These are phyloP conservation scores for Leavenworthia alabamica DNA, from an alignment of 345 rosid genomes.

Conservation along the genomic window DNA sequence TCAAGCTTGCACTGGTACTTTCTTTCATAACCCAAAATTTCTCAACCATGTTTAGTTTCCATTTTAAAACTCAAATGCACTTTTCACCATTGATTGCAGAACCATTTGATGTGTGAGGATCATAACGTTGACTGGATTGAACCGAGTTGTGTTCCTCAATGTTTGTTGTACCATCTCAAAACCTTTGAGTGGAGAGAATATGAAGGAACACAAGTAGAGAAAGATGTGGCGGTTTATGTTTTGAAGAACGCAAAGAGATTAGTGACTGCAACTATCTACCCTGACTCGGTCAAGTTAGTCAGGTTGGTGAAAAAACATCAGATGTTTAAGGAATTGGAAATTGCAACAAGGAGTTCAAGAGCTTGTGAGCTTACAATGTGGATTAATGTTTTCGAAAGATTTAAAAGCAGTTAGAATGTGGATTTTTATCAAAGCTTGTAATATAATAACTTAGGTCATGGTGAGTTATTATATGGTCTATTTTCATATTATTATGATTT, in stretches of 20 bases:
- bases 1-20: not conserved
- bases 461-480: too few species aligned
- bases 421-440: not conserved
- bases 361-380: slow-evolving; percentile 2
- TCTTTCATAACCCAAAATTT: not conserved
- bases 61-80: not conserved
- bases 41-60: not conserved
- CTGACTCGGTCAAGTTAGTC: not conserved
- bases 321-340: slow-evolving; percentile 2
- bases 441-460: too few species aligned
- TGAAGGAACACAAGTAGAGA: not conserved
- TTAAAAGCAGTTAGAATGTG: not conserved
- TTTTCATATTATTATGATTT: too few species aligned
- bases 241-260: not conserved
- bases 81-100: not conserved
- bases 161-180: slow-evolving; percentile 3
- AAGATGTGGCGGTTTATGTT: slow-evolving; percentile 9
- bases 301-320: not conserved
- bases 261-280: not conserved
- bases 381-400: not conserved
- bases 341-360: slow-evolving; percentile 3
- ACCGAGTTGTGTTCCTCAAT: slow-evolving; percentile 1
- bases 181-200: slow-evolving; percentile 5
- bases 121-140: not conserved
- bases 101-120: not conserved